phyloP scores from a whole-genome alignment of 768 basidiomycete genomes.

The Pleurotus ostreatus region DNA sequence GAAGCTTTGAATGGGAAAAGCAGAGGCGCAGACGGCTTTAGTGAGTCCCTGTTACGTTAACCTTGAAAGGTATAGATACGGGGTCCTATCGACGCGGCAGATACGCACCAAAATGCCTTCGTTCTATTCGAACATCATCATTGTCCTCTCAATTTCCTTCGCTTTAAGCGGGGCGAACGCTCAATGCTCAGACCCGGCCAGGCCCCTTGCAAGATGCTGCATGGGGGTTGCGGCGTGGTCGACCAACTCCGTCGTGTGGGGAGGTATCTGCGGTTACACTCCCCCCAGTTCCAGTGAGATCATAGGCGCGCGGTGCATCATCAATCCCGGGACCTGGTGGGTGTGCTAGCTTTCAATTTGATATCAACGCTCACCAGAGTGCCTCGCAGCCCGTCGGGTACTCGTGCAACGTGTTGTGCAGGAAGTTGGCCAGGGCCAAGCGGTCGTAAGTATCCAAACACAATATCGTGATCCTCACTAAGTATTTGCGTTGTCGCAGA shows the following conservation, averaged over 20 bases:
- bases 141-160: not conserved
- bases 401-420: slow-evolving; percentile 6
- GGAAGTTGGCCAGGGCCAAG: slow-evolving; percentile 1
- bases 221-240: not conserved
- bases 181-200: not conserved
- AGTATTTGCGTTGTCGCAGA: not conserved
- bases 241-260: slow-evolving; percentile 3
- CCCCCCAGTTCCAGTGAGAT: not conserved
- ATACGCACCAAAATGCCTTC: slow-evolving; percentile 1
- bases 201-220: slow-evolving; percentile 3
- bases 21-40: too few relatives aligned
- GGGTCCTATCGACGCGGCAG: not conserved
- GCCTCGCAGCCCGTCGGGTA: not conserved
- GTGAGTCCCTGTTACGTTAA: not conserved
- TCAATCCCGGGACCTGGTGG: slow-evolving; percentile 1
- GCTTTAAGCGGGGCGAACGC: not conserved
- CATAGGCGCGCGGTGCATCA: slow-evolving; percentile 1
- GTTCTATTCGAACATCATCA: not conserved
- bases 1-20: too few relatives aligned
- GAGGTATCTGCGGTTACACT: slow-evolving; percentile 4
- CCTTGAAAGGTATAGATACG: not conserved
- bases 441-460: not conserved
- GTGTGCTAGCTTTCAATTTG: not conserved
- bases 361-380: too few relatives aligned
- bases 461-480: not conserved